Base-by-base conservation (phyloP, 495 filamentous ascomycete genomes). In the Trichoderma reesei region DNA sequence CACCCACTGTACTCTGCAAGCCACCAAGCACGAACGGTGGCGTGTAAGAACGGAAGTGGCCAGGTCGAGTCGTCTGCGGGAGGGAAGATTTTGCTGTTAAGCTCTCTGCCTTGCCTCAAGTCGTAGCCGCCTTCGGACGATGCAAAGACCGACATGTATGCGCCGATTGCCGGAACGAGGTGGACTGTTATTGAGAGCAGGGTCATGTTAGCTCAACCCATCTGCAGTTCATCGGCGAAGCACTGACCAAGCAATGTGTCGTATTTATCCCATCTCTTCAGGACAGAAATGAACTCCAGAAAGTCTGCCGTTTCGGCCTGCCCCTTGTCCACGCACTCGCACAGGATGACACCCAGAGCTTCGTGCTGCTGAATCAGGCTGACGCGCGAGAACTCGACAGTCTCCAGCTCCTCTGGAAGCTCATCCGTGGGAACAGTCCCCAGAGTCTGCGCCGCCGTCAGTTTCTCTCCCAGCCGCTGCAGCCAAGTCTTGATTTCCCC, bases 1-100 rank as follows among this genome's bases (percentile, higher is more conserved):
- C 89, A 91, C 14, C 87, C 90, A 71, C 90, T 96, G 72, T 96
- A 96, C 64, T 96, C 90, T 54, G 89, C 86, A 42, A 97, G 81
- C 94, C 94, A 99, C 80, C 88, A 88, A 5, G 85, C 82, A 34
- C 80, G 80, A 9, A 89, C 78, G 3, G 90, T 86, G 60, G 91
- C 91, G 65, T 91, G 87, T 34, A 97, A 84, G 65, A 83, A 84
- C 37, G 84, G 79, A 54, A 96, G 71, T 6, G 78, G 76, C 88
- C 92, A 95, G 16, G 76, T 67, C 20, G 87, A 80, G 60, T 80
- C 79, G 41, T 93, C 89, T 48, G 80, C 79, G 26, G 80, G 77
- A 41, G 82, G 78, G 63, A 86, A 82, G 33, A 96, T 79, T 20
- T 80, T 74, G n/a, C 81, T 69, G 70, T 96, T 85, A 7, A 96